These are phyloP conservation scores for Willaertia magna DNA, from an alignment of 208 protist genomes.

Conservation along the genomic window DNA sequence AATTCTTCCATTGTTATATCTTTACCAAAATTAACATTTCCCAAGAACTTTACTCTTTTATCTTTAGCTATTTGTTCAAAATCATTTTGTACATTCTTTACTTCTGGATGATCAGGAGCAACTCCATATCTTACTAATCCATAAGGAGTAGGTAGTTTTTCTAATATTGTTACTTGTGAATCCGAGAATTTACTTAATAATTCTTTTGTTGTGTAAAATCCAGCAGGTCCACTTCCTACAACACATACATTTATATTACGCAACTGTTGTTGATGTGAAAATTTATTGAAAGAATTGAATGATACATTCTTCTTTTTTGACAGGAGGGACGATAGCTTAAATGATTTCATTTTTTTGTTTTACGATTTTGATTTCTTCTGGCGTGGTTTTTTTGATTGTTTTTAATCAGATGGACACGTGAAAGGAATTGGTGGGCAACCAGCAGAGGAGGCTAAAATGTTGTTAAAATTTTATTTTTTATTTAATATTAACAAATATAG, in stretches of 20 bases:
- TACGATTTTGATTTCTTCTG: too few relatives aligned
- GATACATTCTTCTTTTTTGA: too few relatives aligned
- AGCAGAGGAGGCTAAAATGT: too few relatives aligned
- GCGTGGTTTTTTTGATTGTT: too few relatives aligned
- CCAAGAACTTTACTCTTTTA: conserved; percentile 33
- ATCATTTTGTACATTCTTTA: conserved; percentile 80
- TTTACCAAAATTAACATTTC: conserved; percentile 72
- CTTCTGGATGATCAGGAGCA: conserved; percentile 89
- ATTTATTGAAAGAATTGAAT: too few relatives aligned
- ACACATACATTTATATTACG: conserved; percentile 33
- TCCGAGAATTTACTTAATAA: conserved; percentile 43
- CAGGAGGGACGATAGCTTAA: too few relatives aligned
- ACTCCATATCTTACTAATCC: conserved; percentile 91
- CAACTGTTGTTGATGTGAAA: too few relatives aligned
- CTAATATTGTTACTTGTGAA: conserved; percentile 70
- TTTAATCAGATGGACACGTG: too few relatives aligned
- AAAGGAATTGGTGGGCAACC: too few relatives aligned
- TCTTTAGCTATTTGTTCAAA: conserved; percentile 59
- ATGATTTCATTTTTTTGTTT: too few relatives aligned
- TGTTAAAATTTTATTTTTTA: too few relatives aligned
- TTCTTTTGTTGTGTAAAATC: conserved; percentile 78
- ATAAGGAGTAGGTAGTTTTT: conserved; percentile 80
- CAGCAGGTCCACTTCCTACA: conserved; percentile 80
- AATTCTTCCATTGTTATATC: conserved; percentile 54
- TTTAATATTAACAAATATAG: too few relatives aligned